Base-by-base conservation (phyloP, 2,329 filamentous ascomycete genomes). In the Exophiala sp. region DNA sequence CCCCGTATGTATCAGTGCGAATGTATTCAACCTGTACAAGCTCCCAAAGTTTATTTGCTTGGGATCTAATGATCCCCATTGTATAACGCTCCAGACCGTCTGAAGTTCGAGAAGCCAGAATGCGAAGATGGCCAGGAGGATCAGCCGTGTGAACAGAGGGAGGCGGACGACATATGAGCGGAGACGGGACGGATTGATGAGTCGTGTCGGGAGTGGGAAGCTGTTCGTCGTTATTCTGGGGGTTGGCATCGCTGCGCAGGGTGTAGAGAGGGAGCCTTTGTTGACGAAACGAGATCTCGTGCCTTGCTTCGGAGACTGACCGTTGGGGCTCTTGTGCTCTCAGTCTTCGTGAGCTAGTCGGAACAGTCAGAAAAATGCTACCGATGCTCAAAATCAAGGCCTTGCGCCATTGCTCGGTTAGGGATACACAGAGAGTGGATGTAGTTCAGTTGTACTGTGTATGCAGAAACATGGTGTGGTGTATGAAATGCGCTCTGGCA, bases 21-120 rank as follows among this genome's bases (percentile, higher is more conserved):
- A 99, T 0, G 92, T 95, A 68, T 96, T 96, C 34, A 95, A 80
- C 57, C 94, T 86, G 72, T 96, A 92, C 75, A 95, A 91, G 96
- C 62, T 78, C 94, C 91, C 85, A 39, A 96, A 70, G 46, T 81
- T 80, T 67, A 95, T 81, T 75, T 91, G 82, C 63, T 85, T 79
- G 46, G 92, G 92, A 63, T 87, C 85, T 65, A 97, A 74, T 32
- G 86, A 80, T 3, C 88, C 90, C 88, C 88, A 95, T 74, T 86
- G 76, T 65, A 80, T 76, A 50, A 96, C 69, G 68, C 87, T 81
- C 83, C 86, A 91, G 7, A 85, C 74, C 12, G 82, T 78, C 64
- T 88, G 86, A 36, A 91, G 69, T 41, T 85, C 80, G 5, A 86
- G 75, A 34, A 89, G 64, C 83, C 87, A 95, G 58, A 89, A 79